These are phyloP conservation scores for Akanthomyces muscarius DNA, from an alignment of 2,329 filamentous ascomycete genomes.

Conservation along the genomic window DNA sequence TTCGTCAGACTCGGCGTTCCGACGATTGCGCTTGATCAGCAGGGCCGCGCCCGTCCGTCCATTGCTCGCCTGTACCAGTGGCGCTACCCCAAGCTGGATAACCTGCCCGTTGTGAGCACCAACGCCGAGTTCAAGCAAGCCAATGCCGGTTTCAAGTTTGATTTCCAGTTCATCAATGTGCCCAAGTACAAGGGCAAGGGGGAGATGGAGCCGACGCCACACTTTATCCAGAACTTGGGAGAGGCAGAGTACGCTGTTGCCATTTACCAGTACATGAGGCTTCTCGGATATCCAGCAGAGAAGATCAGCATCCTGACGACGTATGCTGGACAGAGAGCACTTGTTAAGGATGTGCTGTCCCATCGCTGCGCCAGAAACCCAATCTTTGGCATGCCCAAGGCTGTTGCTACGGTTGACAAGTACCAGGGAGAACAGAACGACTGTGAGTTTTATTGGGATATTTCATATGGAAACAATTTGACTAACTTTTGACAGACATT, in stretches of 20 bases:
- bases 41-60: constrained; percentile 82
- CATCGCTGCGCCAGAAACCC: constrained; percentile 80
- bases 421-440: constrained; percentile 99
- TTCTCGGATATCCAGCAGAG: constrained; percentile 81
- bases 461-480: neutral
- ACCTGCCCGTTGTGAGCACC: constrained; percentile 69
- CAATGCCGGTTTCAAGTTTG: constrained; percentile 88
- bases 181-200: constrained; percentile 87
- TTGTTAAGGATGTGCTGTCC: constrained; percentile 80
- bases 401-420: constrained; percentile 93
- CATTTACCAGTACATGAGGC: constrained; percentile 93
- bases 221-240: constrained; percentile 94
- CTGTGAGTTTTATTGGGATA: constrained; percentile 56
- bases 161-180: constrained; percentile 96
- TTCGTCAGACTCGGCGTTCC: constrained; percentile 91
- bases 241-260: constrained; percentile 97
- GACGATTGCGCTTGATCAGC: constrained; percentile 82
- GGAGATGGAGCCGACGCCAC: constrained; percentile 83
- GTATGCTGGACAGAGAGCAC: constrained; percentile 85
- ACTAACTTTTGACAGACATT: constrained; percentile 57
- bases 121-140: constrained; percentile 70
- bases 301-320: constrained; percentile 88
- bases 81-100: constrained; percentile 79
- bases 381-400: constrained; percentile 83
- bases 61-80: constrained; percentile 90